A percentile compares a stretch with the other conserved stretches of the same genome.
Conservation (phyloP, 495 filamentous ascomycete species). For the Astrothelium subdiscretum region DNA sequence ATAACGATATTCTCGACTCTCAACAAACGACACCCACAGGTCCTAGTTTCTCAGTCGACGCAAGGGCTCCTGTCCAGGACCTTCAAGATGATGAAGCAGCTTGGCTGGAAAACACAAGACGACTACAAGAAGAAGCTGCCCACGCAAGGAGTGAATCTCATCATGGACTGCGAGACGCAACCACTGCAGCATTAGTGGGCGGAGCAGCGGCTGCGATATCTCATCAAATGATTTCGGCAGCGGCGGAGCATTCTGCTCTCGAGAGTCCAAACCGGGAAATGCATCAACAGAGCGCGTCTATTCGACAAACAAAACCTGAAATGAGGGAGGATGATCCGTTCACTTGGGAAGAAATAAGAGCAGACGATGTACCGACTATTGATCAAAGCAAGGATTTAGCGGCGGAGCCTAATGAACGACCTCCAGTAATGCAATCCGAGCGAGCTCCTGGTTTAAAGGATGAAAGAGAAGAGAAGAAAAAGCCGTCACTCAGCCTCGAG, state of each 20-base stretch:
- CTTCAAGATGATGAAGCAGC: neutral
- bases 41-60: constrained; percentile 10
- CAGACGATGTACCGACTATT: neutral
- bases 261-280: neutral
- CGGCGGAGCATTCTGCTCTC: neutral
- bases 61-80: neutral
- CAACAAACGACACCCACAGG: constrained; percentile 28
- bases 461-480: constrained; percentile 2
- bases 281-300: neutral
- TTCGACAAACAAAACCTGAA: neutral
- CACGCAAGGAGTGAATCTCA: neutral
- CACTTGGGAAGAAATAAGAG: neutral
- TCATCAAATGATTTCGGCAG: neutral
- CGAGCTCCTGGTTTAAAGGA: neutral
- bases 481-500: neutral
- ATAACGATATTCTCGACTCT: constrained; percentile 22
- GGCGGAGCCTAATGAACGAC: neutral
- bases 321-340: neutral
- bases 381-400: neutral
- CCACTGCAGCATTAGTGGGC: neutral
- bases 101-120: neutral
- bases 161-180: neutral
- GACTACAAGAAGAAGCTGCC: neutral
- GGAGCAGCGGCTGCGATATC: neutral
- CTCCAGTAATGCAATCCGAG: too few relatives aligned